Evolutionary conservation across 2,329 filamentous ascomycete genomes (phyloP).

Genomic region (Colletotrichum tabaci): DNA sequence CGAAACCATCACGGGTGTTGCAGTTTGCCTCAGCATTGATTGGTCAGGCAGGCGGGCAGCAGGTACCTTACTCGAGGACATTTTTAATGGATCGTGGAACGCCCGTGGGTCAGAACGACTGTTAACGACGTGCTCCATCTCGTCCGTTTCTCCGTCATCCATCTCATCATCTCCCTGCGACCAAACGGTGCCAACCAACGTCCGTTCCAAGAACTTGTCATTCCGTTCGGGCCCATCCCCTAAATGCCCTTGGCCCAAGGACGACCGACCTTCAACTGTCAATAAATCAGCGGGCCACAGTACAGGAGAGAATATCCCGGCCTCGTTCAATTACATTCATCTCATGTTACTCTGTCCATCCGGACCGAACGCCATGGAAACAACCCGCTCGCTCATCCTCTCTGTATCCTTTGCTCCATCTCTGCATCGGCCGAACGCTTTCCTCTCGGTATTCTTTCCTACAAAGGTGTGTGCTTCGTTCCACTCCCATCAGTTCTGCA

Average conservation of each 20-base stretch:
- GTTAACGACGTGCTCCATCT: constrained; percentile 1
- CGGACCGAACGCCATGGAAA: not conserved
- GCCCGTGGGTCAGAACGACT: not conserved
- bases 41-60: not conserved
- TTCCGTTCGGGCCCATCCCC: not conserved
- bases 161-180: constrained; percentile 12
- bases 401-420: not conserved
- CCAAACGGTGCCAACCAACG: constrained; percentile 13
- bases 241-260: not conserved
- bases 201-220: constrained; percentile 4
- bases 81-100: constrained; percentile 12
- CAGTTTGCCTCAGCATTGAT: constrained; percentile 9
- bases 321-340: not conserved
- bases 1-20: constrained; percentile 24
- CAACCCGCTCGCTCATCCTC: not conserved
- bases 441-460: constrained; percentile 6
- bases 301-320: constrained; percentile 15
- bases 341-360: not conserved
- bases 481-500: constrained; percentile 23
- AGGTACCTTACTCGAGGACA: constrained; percentile 23
- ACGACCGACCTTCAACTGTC: not conserved
- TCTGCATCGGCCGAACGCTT: not conserved
- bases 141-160: not conserved
- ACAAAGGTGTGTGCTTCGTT: constrained; percentile 1
- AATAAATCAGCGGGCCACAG: not conserved